These are phyloP conservation scores for Acidomyces sp. DNA, from an alignment of 495 filamentous ascomycete genomes.

Conservation along the genomic window DNA sequence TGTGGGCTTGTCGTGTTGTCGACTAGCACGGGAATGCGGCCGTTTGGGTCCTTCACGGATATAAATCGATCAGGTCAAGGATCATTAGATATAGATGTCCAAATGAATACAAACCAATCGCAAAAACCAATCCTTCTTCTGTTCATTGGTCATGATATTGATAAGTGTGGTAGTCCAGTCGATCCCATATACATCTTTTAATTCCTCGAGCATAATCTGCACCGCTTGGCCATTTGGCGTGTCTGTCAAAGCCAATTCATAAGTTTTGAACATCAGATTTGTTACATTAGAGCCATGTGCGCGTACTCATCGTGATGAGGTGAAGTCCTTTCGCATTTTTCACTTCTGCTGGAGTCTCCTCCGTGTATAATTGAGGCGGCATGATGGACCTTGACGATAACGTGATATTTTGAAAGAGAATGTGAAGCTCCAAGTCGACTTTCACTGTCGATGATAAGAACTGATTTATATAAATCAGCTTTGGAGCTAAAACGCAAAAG, in stretches of 20 bases:
- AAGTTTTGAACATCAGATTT: no score
- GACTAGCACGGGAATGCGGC: conserved; percentile 39
- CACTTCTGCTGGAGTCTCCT: conserved; percentile 32
- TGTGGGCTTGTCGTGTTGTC: conserved; percentile 38
- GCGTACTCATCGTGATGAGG: conserved; percentile 28
- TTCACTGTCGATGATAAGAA: no score
- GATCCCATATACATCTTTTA: conserved; percentile 36
- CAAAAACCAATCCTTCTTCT: conserved; percentile 49
- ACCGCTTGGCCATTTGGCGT: conserved; percentile 30
- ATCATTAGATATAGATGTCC: no score
- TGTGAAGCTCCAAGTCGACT: no score
- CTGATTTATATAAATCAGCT: no score
- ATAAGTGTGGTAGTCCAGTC: conserved; percentile 41
- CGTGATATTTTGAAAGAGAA: no score
- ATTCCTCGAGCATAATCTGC: conserved; percentile 28
- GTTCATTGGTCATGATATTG: conserved; percentile 42
- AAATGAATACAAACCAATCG: no score
- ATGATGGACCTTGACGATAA: no score
- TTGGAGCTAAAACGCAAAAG: no score
- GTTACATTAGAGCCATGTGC: no score
- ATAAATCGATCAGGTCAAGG: no score
- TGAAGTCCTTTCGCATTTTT: conserved; percentile 36
- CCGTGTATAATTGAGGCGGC: conserved; percentile 28
- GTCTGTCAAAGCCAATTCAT: conserved; percentile 7
- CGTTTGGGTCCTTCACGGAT: conserved; percentile 14